phyloP scores from a whole-genome alignment of 2,329 filamentous ascomycete species.

The Phialophora tarda region DNA sequence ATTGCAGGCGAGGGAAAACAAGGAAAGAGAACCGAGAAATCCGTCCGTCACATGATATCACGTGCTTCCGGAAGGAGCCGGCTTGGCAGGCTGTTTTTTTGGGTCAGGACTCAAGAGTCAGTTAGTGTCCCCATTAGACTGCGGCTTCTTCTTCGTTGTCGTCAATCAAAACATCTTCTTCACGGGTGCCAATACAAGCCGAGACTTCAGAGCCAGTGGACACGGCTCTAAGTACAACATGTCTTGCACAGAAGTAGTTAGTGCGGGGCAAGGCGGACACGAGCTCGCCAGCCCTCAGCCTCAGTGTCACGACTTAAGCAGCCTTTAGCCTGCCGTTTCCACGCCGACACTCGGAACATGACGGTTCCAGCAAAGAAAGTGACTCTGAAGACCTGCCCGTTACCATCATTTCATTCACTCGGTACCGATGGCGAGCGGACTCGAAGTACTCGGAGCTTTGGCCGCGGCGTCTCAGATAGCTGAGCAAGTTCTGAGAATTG shows the following conservation, averaged over 20 bases:
- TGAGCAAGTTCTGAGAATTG: conserved; percentile 4
- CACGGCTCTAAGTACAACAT: too few relatives aligned
- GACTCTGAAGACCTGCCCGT: neutral
- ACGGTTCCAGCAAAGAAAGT: neutral
- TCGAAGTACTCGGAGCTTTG: conserved; percentile 4
- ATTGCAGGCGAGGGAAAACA: neutral
- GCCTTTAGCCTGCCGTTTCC: neutral
- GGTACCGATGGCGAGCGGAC: neutral
- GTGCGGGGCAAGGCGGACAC: conserved; percentile 7
- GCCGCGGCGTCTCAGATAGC: conserved; percentile 9
- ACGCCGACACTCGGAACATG: neutral
- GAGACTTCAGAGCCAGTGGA: neutral
- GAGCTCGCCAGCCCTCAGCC: neutral
- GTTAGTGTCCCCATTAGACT: neutral
- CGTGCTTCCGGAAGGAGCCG: neutral
- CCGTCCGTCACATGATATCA: neutral
- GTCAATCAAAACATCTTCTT: neutral
- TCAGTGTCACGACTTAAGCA: neutral
- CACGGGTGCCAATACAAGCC: neutral
- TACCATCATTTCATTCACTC: neutral
- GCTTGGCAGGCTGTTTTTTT: neutral
- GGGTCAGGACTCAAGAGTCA: too few relatives aligned
- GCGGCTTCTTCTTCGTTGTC: neutral
- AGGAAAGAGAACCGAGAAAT: neutral
- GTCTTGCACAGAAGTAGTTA: neutral